Percentiles rank a stretch among this genome's conserved stretches.
These are phyloP conservation scores for Taiozyma sp. DNA, from an alignment of 1,139 yeast genomes.

Conservation along the genomic window DNA sequence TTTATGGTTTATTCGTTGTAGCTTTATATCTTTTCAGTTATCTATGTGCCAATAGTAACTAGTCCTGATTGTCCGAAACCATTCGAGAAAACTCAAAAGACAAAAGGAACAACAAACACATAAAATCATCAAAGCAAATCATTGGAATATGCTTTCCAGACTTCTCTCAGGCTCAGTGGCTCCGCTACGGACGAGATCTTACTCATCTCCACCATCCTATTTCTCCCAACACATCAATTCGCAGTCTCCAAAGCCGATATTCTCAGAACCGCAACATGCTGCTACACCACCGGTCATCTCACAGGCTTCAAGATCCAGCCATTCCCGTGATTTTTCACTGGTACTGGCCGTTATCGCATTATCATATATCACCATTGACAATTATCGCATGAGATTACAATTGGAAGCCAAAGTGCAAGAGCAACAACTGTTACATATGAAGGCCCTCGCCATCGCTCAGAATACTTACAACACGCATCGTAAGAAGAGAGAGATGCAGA, in stretches of 20 bases:
- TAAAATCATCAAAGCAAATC: neutral
- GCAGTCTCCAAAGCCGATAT: neutral
- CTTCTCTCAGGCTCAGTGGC: neutral
- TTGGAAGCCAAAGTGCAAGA: conserved; percentile 39
- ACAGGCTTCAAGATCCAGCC: conserved; percentile 5
- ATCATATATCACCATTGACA: conserved; percentile 48
- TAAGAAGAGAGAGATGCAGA: conserved; percentile 43
- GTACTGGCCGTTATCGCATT: conserved; percentile 25
- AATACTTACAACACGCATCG: conserved; percentile 36
- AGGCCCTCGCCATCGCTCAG: conserved; percentile 41
- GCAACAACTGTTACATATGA: conserved; percentile 36
- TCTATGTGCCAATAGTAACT: neutral
- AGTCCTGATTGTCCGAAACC: no score
- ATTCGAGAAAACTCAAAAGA: neutral
- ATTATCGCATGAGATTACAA: conserved; percentile 39
- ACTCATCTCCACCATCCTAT: neutral
- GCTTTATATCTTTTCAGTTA: neutral
- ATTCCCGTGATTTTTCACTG: conserved; percentile 23
- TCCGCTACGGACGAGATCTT: neutral
- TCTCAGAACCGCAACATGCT: neutral
- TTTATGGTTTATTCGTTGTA: neutral
- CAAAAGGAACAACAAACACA: neutral
- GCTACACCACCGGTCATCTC: neutral
- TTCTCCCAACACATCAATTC: neutral
- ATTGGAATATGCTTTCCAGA: neutral